Evolutionary conservation across 2,329 filamentous ascomycete genomes (phyloP).

Genomic region (Fonsecaea pedrosoi): DNA sequence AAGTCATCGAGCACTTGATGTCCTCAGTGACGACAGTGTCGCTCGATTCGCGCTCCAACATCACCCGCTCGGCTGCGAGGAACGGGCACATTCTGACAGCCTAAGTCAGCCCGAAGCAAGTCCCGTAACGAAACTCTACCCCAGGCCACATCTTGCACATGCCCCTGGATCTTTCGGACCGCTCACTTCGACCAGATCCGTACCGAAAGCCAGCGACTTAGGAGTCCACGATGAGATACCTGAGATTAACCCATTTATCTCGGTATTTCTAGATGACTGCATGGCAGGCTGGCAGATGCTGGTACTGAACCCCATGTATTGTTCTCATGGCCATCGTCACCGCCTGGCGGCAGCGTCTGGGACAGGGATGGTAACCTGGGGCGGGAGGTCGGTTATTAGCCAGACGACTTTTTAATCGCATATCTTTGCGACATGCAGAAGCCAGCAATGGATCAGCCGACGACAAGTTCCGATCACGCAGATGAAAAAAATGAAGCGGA

Average conservation of each 20-base stretch:
- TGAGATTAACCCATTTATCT: not conserved
- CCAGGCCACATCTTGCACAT: slow-evolving; percentile 4
- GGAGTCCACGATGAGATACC: slow-evolving; percentile 4
- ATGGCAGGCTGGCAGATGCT: not conserved
- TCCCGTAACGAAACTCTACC: not conserved
- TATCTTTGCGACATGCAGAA: not conserved
- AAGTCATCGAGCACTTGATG: not conserved
- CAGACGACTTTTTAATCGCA: not conserved
- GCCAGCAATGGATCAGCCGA: not conserved
- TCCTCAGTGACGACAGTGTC: slow-evolving; percentile 7
- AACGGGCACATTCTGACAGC: not conserved
- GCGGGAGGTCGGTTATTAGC: no score
- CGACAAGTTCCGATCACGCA: not conserved
- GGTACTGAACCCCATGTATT: slow-evolving; percentile 9
- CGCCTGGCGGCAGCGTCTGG: not conserved
- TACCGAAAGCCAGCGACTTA: not conserved
- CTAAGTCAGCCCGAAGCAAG: not conserved
- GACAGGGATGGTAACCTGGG: not conserved
- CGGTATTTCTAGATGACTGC: slow-evolving; percentile 5
- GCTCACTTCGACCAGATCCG: not conserved
- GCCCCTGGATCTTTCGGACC: not conserved
- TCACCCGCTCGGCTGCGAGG: not conserved
- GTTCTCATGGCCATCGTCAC: not conserved
- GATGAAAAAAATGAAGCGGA: not conserved
- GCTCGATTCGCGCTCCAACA: not conserved